Evolutionary conservation across 768 basidiomycete genomes (phyloP), one percentile per base, ranked within the genome.

Genomic region (Psilocybe tampanensis): DNA sequence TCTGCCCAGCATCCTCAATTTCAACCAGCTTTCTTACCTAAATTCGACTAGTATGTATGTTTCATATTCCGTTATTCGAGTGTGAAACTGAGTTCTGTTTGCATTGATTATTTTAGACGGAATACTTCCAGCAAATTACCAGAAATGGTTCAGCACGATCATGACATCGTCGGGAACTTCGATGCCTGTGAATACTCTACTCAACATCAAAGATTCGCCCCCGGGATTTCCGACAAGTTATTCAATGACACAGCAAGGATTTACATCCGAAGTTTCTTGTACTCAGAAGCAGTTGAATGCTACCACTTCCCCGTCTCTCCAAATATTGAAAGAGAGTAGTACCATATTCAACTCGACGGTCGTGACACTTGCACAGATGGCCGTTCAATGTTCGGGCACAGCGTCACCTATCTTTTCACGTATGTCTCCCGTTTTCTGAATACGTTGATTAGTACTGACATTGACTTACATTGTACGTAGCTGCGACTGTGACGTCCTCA

Each of bases 171-270:
- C 33, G 33, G 64, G 64, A 12, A 54, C 29, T 3, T 54, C 44
- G 17, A 51, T 65, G 22, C 64, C 66, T 17, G 57, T 55, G 5
- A 65, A 58, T 17, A 44, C 51, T 18, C 50, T 18, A 15, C 39
- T 61, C 5, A 34, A 55, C 12, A 34, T 58, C 26, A 24, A 39
- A 12, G 23, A 32, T 17, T 43, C 56, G 2, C 62, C 60, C 4
- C 26, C 55, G 12, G 57, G 57, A 2, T 63, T 67, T 39, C 58
- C 63, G 12, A 57, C 49, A 5, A 36, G 56, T 24, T 67, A 61
- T 50, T 45, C 41, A n/a, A 54, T 67, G 54, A 63, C 56, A 7
- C 66, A 67, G 33, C 66, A 67, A 59, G 66, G 66, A 12, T 67
- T 67, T 29, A 63, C 66, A 12, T 54, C 62, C 12, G 44, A 62